These are phyloP conservation scores for Rhizophora apiculata DNA, from an alignment of 345 rosid species.

Conservation along the genomic window DNA sequence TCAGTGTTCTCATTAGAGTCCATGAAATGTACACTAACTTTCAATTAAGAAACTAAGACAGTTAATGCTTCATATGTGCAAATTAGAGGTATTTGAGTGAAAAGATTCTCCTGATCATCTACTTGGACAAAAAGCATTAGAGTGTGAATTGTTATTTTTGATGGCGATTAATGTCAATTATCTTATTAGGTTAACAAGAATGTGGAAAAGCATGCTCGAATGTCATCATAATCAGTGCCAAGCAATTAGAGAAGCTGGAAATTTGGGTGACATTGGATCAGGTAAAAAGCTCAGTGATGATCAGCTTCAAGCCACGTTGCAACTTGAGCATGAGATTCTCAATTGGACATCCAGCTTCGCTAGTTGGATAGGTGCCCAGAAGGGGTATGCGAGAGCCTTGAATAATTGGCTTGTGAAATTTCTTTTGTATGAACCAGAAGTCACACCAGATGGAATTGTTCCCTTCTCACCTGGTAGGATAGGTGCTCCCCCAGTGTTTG, in stretches of 20 bases:
- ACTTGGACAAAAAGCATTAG: not conserved
- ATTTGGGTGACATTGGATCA: slow-evolving; percentile 57
- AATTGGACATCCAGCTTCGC: slow-evolving; percentile 72
- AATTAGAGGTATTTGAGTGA: not conserved
- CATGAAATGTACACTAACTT: too few relatives aligned
- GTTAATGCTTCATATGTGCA: not conserved
- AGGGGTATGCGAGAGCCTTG: slow-evolving; percentile 64
- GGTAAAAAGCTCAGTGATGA: slow-evolving; percentile 58
- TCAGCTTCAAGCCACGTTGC: slow-evolving; percentile 61
- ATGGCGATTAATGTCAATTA: slow-evolving; percentile 14
- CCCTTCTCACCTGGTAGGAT: slow-evolving; percentile 95
- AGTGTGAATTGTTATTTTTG: not conserved
- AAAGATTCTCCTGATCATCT: not conserved
- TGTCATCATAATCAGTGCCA: slow-evolving; percentile 81
- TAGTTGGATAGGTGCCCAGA: slow-evolving; percentile 78
- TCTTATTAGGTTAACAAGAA: slow-evolving; percentile 63
- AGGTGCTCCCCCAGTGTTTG: slow-evolving; percentile 90
- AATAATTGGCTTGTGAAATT: slow-evolving; percentile 84
- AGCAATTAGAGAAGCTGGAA: slow-evolving; percentile 64
- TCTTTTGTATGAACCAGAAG: slow-evolving; percentile 87
- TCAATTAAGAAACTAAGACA: not conserved
- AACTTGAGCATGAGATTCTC: slow-evolving; percentile 73
- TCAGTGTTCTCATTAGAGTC: too few relatives aligned
- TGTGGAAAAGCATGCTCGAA: slow-evolving; percentile 94
- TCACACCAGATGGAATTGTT: slow-evolving; percentile 76